phyloP scores from a whole-genome alignment of 352 stramenopile species.

The Plasmopara viticola region DNA sequence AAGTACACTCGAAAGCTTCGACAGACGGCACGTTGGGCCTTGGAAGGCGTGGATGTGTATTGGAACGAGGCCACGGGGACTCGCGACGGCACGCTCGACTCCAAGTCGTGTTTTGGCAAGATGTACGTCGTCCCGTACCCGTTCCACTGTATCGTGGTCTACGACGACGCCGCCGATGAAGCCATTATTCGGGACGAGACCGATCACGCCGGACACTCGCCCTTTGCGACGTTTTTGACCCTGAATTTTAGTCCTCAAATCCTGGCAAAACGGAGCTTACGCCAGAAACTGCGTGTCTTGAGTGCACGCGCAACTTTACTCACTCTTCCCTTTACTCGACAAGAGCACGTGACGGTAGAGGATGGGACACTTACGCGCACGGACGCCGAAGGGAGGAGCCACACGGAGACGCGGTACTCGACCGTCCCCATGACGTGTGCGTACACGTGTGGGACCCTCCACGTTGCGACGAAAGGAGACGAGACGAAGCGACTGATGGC shows the following conservation, averaged over 20 bases:
- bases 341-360: slow-evolving; percentile 23
- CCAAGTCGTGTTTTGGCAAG: slow-evolving; percentile 38
- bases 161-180: slow-evolving; percentile 44
- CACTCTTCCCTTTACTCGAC: slow-evolving; percentile 27
- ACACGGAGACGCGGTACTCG: slow-evolving; percentile 15
- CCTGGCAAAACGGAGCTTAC: slow-evolving; percentile 17
- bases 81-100: slow-evolving; percentile 33
- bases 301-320: slow-evolving; percentile 12
- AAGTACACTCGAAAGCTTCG: slow-evolving; percentile 26
- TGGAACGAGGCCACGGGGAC: slow-evolving; percentile 27
- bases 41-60: slow-evolving; percentile 48
- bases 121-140: slow-evolving; percentile 44
- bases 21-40: slow-evolving; percentile 11
- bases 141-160: slow-evolving; percentile 46
- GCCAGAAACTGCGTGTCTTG: slow-evolving; percentile 33
- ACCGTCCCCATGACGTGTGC: slow-evolving; percentile 31
- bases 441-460: slow-evolving; percentile 21
- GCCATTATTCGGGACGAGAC: slow-evolving; percentile 30
- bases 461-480: slow-evolving; percentile 14
- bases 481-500: slow-evolving; percentile 27
- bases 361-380: slow-evolving; percentile 1
- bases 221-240: slow-evolving; percentile 19
- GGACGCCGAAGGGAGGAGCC: not conserved
- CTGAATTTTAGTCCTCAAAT: slow-evolving; percentile 34
- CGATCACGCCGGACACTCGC: slow-evolving; percentile 3